phyloP scores from a whole-genome alignment of 495 filamentous ascomycete genomes.

The Penicillium macrosclerotiorum region DNA sequence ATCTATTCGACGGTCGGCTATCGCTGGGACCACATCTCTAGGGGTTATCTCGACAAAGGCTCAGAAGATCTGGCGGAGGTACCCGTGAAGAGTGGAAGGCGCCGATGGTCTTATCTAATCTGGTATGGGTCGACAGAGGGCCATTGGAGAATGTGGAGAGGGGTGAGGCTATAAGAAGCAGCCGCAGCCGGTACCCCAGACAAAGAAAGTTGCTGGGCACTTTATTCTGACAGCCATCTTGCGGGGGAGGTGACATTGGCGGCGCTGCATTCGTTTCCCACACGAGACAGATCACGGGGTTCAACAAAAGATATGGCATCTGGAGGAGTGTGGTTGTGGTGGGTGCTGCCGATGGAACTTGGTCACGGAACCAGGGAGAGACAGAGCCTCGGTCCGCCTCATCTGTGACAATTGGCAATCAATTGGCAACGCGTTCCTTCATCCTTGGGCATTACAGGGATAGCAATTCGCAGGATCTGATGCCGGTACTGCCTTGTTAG shows the following conservation, averaged over 20 bases:
- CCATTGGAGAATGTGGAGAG: too few species aligned
- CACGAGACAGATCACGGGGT: neutral
- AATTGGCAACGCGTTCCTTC: too few species aligned
- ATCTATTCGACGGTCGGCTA: constrained; percentile 10
- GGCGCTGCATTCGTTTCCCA: too few species aligned
- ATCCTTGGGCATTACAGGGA: too few species aligned
- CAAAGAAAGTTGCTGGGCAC: neutral
- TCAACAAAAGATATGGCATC: neutral
- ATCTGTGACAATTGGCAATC: too few species aligned
- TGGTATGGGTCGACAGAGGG: too few species aligned
- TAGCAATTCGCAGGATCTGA: too few species aligned
- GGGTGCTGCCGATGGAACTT: too few species aligned
- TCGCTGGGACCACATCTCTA: constrained; percentile 14
- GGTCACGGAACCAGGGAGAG: too few species aligned
- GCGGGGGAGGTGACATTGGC: constrained; percentile 2
- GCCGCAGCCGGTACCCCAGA: constrained; percentile 3
- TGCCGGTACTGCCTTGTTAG: neutral
- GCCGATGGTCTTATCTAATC: constrained; percentile 18
- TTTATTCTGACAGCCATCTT: too few species aligned
- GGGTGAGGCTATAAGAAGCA: constrained; percentile 4
- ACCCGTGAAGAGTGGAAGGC: constrained; percentile 18
- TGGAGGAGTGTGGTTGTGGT: too few species aligned
- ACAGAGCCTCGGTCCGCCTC: too few species aligned
- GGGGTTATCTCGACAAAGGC: constrained; percentile 10
- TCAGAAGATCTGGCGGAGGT: constrained; percentile 10